Conservation (phyloP, 306 rosid species). For the Casuarina equisetifolia region DNA sequence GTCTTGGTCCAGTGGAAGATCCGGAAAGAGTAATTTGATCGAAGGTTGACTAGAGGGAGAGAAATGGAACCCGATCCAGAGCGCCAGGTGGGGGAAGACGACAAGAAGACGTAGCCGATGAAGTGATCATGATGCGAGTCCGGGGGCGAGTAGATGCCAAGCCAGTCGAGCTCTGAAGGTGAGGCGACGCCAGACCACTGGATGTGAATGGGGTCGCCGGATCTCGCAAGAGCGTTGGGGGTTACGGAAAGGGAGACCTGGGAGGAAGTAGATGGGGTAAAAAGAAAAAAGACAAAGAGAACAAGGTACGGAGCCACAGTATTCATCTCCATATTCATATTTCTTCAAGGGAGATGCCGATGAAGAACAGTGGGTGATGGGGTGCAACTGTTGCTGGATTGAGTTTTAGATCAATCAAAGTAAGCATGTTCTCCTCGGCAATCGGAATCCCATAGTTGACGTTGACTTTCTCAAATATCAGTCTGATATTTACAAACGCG, state of each 20-base stretch:
- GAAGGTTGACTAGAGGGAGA: conserved; percentile 66
- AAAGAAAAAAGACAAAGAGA: background rate
- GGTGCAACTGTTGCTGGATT: background rate
- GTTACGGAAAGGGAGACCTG: conserved; percentile 37
- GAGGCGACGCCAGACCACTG: conserved; percentile 64
- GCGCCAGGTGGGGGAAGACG: conserved; percentile 50
- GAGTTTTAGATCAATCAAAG: background rate
- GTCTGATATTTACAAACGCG: no score
- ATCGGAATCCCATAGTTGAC: no score
- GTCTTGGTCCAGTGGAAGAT: conserved; percentile 71
- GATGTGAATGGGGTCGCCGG: conserved; percentile 56
- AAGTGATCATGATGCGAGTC: conserved; percentile 51
- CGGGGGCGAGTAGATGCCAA: conserved; percentile 82
- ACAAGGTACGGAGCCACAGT: conserved; percentile 1
- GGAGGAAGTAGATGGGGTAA: conserved; percentile 35
- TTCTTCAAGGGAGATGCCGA: background rate
- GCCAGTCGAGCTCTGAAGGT: conserved; percentile 78
- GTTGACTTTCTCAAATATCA: no score
- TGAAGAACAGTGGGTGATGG: background rate
- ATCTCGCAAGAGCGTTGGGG: conserved; percentile 49
- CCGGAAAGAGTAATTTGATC: conserved; percentile 79
- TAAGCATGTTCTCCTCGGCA: background rate
- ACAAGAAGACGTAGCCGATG: conserved; percentile 79
- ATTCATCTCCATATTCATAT: background rate
- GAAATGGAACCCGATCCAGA: conserved; percentile 71